phyloP scores from a whole-genome alignment of 129 eudicot genomes.

The Chrysanthemum seticuspe region DNA sequence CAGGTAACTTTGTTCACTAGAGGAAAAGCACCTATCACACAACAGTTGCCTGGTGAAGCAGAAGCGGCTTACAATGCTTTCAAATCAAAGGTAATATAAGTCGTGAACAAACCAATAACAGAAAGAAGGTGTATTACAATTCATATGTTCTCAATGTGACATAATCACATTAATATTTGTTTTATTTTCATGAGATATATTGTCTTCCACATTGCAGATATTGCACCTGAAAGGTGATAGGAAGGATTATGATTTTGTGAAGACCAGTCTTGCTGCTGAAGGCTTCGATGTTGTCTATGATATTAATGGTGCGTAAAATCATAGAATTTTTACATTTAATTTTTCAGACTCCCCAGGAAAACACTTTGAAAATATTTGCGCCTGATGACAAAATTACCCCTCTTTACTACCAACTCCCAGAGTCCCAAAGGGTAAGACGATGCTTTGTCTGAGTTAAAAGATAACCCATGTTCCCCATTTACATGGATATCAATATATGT shows the following conservation, averaged over 20 bases:
- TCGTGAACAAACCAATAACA: neutral
- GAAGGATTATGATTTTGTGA: slow-evolving; percentile 82
- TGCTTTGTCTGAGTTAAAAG: neutral
- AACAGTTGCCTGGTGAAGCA: slow-evolving; percentile 85
- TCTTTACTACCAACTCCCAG: neutral
- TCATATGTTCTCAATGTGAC: neutral
- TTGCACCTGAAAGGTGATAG: slow-evolving; percentile 97
- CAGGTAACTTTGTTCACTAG: slow-evolving; percentile 93
- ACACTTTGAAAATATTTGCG: slow-evolving; percentile 1
- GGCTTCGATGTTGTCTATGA: slow-evolving; percentile 97
- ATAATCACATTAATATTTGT: neutral
- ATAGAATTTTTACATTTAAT: neutral
- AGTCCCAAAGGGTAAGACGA: neutral
- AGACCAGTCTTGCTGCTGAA: slow-evolving; percentile 80
- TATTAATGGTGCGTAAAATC: slow-evolving; percentile 64
- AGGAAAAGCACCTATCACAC: slow-evolving; percentile 96
- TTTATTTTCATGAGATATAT: neutral
- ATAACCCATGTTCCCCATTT: no score
- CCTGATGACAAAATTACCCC: neutral
- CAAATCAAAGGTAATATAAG: slow-evolving; percentile 53
- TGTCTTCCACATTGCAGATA: slow-evolving; percentile 42
- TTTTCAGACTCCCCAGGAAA: neutral
- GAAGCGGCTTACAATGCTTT: slow-evolving; percentile 74
- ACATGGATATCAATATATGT: no score
- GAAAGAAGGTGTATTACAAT: neutral